Evolutionary conservation across 2,329 filamentous ascomycete species (phyloP), one percentile per base, ranked within the genome.

Genomic region (Aureobasidium musti): DNA sequence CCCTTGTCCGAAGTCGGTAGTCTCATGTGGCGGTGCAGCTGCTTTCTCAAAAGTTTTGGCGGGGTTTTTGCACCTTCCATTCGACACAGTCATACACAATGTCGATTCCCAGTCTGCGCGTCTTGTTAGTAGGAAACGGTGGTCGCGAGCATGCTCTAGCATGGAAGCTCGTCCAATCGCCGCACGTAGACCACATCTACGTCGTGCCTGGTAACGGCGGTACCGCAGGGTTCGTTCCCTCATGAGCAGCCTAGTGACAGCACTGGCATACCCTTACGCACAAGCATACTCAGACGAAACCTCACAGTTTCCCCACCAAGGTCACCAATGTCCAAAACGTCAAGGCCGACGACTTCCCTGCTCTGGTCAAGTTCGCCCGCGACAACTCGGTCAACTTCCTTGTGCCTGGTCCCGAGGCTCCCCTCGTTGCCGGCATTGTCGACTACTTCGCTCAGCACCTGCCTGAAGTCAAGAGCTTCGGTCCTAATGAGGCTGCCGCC

Each of bases 101-200:
- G 70, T 65, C 70, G 56, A 54, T 69, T 30, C 43, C 69, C 26
- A 68, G 68, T 52, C 83, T 92, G 70, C 86, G 88, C 72, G 84
- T 97, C 72, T 88, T 98, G 70, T 87, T 98, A 70, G 88, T 98
- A 71, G 94, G 95, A 74, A 96, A 94, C 76, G 95, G 95, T 71
- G 95, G 94, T 73, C 89, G 95, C 73, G 95, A 99, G 81, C 92
- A 98, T 79, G 91, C 93, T 54, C 85, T 97, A 69, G 92, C 93
- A 49, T 98, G 93, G 93, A 97, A 96, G 80, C 83, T 98, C 69
- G 87, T 89, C 74, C 90, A 96, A 77, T 97, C 92, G 19, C 83
- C 88, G 49, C 84, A 84, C 53, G 91, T 97, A 68, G 87, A 91
- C 73, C 84, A 87, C 72, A 94, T 98, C 75, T 82, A 77, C 71